phyloP scores from a whole-genome alignment of 805 yeast genomes.

The Wickerhamiella shivajii region DNA sequence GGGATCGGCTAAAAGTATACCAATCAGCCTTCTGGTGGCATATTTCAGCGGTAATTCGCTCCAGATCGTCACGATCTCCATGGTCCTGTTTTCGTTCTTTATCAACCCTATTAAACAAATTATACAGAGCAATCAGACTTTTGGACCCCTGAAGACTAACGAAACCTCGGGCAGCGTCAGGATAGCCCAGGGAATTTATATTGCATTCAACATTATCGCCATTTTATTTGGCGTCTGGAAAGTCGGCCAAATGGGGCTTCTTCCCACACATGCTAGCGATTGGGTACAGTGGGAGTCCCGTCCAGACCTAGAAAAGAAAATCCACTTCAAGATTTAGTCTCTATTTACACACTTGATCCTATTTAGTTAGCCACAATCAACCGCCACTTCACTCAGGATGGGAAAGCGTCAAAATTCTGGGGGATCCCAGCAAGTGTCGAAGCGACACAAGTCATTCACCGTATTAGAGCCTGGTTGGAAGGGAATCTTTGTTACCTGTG shows the following conservation, averaged over 20 bases:
- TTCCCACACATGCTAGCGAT: slow-evolving; percentile 77
- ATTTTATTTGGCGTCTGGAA: slow-evolving; percentile 75
- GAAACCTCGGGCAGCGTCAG: slow-evolving; percentile 19
- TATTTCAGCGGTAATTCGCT: slow-evolving; percentile 86
- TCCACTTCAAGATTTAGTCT: too few species aligned
- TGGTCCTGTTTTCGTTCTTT: slow-evolving; percentile 71
- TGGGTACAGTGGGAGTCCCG: slow-evolving; percentile 75
- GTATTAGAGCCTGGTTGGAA: slow-evolving; percentile 64
- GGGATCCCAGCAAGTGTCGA: too few species aligned
- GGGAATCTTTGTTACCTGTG: slow-evolving; percentile 85
- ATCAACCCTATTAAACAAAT: slow-evolving; percentile 61
- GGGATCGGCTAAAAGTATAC: slow-evolving; percentile 72
- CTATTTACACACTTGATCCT: too few species aligned
- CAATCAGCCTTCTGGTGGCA: slow-evolving; percentile 80
- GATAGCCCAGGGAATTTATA: slow-evolving; percentile 34
- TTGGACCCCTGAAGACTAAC: slow-evolving; percentile 27
- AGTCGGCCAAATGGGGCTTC: slow-evolving; percentile 71
- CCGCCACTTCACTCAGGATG: too few species aligned
- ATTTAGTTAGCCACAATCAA: too few species aligned
- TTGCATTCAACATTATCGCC: slow-evolving; percentile 36
- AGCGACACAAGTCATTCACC: slow-evolving; percentile 6
- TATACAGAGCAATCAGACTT: slow-evolving; percentile 38
- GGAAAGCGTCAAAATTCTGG: too few species aligned
- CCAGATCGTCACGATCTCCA: slow-evolving; percentile 81
- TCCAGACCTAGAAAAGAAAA: too few species aligned